Evolutionary conservation across 345 rosid genomes (phyloP), one percentile per base, ranked within the genome.

Genomic region (Geranium rotundifolium): DNA sequence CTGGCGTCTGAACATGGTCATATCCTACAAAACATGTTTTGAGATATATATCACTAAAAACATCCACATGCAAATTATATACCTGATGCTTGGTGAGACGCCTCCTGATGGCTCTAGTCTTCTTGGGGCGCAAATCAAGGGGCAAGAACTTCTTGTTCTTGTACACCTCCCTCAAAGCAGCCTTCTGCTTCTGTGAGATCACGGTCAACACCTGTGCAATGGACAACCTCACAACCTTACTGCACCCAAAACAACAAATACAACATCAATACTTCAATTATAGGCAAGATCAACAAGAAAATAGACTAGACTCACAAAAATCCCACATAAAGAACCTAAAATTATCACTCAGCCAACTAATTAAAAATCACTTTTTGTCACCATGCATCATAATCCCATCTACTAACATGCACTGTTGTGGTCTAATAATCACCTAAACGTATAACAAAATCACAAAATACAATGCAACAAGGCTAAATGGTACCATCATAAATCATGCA

Each of bases 11-110:
- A 31, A 31, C 37, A 31, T 31, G 37, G 3, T 31, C 37, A 31
- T 2, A 31, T 31, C 37, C 37, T 31, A 31, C 37, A 31, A 31
- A 31, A 31, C 37, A 31, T 31, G 37, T 31, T 31, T 10, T 4
- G 7, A 55, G 7, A 16, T 4, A 65, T 19, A n/a, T 17, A 0
- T 41, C 7, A 17, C 15, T 4, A 30, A 63, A 5, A 0, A 23
- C 29, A 39, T 52, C 15, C 20, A 49, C 39, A 55, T 62, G 23
- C 16, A 4, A 54, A 17, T 23, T 46, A 7, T 39, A 7, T 72
- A 89, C 97, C 95, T 91, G 98, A 63, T 89, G 86, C 82, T 82
- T 91, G 65, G 98, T 89, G 59, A 91, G 96, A 79, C 85, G 84
- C 60, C 98, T 81, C 58, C 96, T 74, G 70, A 91, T 91, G n/a